Base-by-base conservation (phyloP, 371 early-diverging fungal genomes). In the Chytridium lagenaria region DNA sequence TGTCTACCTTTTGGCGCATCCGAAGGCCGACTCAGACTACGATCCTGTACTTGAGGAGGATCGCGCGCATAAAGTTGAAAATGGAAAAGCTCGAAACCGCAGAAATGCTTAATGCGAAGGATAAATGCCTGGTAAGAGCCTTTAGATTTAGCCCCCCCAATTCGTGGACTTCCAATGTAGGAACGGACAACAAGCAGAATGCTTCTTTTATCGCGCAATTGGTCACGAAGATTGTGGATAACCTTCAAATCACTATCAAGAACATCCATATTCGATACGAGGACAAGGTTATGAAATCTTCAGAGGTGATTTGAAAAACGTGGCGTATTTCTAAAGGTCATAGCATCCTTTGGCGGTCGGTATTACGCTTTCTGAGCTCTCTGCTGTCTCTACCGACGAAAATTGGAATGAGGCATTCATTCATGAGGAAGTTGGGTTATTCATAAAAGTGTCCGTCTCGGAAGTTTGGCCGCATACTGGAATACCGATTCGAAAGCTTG, bases 201-300 rank as follows among this genome's bases (percentile, higher is more conserved):
- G 38, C 73, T 1, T 67, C 81, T 1, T 87, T 84, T 74, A 33
- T 81, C 15, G 68, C 80, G 40, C 95, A 94, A 76, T 87, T 98
- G 15, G 85, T 94, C 37, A 93, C 95, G 1, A 82, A 95, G 78
- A 93, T 99, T 31, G 89, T 98, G 10, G 97, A 99, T 76, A 99
- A 99, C 74, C 78, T 99, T 44, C 98, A 99, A 73, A 88, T 99
- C 16, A 91, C 93, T 2, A 94, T 99, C 69, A 91, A 92, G 55
- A 95, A 95, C 80, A 98, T 99, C 63, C 98, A 98, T 80, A 84
- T 99, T 59, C 87, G 97, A 37, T 99, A 95, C 77, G 98, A 96
- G 76, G 99, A 99, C 81, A 83, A 86, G 66, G 75, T 90, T 71
- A 90, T 2, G 85, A 75, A 15, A 71, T 57, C 33, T 51, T 36